These are phyloP conservation scores for Sphenostylis stenocarpa DNA, from an alignment of 306 rosid species.

Conservation along the genomic window DNA sequence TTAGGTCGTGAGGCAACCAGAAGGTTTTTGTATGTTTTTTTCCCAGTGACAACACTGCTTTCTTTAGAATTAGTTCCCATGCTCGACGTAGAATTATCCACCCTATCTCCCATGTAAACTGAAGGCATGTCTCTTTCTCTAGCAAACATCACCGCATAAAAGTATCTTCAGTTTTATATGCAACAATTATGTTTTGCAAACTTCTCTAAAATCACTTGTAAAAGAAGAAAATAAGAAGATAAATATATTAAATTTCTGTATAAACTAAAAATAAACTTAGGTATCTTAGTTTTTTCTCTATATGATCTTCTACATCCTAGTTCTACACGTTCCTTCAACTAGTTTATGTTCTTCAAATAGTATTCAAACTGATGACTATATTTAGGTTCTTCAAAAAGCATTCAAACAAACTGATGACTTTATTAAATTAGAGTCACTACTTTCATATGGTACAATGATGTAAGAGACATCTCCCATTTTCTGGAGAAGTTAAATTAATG, in stretches of 20 bases:
- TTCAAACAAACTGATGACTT: no score
- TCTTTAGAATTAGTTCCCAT: conserved; percentile 44
- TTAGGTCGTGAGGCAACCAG: conserved; percentile 54
- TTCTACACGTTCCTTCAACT: no score
- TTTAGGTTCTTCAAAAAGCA: no score
- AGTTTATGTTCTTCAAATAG: no score
- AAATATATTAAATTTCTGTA: background rate
- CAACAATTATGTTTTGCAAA: background rate
- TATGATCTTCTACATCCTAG: no score
- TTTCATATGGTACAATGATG: no score
- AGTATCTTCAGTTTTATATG: conserved; percentile 21
- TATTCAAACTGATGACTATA: no score
- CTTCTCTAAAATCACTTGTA: background rate
- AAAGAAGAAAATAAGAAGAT: background rate
- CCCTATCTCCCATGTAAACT: conserved; percentile 57
- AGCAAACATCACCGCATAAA: background rate
- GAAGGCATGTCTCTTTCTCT: conserved; percentile 26
- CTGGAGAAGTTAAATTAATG: background rate
- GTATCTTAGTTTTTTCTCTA: background rate
- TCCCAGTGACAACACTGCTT: conserved; percentile 35
- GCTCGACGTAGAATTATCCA: conserved; percentile 31
- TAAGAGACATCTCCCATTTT: no score
- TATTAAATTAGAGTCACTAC: no score
- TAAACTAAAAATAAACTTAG: background rate
- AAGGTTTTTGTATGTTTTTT: conserved; percentile 33